Base-by-base conservation (phyloP, 495 filamentous ascomycete genomes). In the Xylaria scruposa region DNA sequence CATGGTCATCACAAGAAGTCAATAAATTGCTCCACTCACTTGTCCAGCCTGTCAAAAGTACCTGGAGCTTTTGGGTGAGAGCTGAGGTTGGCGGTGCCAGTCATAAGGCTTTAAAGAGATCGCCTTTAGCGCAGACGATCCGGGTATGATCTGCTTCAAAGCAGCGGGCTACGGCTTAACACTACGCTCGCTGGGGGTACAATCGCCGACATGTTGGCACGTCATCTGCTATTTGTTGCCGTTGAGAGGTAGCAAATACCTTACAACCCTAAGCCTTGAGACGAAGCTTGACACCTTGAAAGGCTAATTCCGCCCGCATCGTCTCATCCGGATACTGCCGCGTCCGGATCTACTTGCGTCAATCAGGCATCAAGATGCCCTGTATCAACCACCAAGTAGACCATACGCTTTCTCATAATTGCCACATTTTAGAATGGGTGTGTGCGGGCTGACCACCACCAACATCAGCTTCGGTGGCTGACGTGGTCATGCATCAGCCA, bases 401-500 rank as follows among this genome's bases (percentile, higher is more conserved):
- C 58, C 58, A 17, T 38, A 12, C 29, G 33, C 33, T 38, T 38
- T 12, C 17, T 33, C 58, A 21, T 9, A 38, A n/a, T n/a, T 60
- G 15, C 54, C 7, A 36, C n/a, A 7, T 49, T n/a, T 49, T 33
- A 31, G 26, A 44, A 51, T 21, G 9, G 33, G 40, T 68, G 47
- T 59, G 66, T 17, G 33, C 15, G n/a, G 21, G 26, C 49, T 54
- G 66, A 68, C 53, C 49, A 68, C 65, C 51, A 58, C 33, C 51
- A 58, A 9, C 19, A 42, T 46, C 66, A 58, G 26, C 66, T 33
- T 46, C 42, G 53, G 51, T 58, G 66, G 66, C 67, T 69, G 67
- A 61, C 56, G 53, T 61, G 67, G 29, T 60, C 26, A 69, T 40
- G 44, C 54, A 31, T 44, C 26, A 69, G 67, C 67, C 67, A 59